These are phyloP conservation scores for Neurospora tetrasperma DNA, from an alignment of 495 filamentous ascomycete species.

Conservation along the genomic window DNA sequence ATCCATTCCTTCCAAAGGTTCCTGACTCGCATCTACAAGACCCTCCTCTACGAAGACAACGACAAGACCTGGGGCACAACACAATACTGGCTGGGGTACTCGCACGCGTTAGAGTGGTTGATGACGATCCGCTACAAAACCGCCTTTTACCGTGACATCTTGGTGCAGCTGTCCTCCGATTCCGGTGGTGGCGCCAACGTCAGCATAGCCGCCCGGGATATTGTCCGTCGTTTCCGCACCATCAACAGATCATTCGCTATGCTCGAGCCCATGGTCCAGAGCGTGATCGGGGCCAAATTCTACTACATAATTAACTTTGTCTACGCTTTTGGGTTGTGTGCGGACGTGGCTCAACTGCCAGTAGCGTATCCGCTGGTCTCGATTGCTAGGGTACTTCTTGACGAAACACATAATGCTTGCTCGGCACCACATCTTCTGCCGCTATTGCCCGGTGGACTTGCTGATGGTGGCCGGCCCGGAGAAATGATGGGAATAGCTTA, in stretches of 20 bases:
- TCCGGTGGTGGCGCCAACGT: not conserved
- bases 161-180: not conserved
- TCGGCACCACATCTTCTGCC: not conserved
- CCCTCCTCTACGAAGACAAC: conserved; percentile 14
- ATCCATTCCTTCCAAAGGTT: conserved; percentile 6
- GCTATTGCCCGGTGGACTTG: not conserved
- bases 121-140: conserved; percentile 15
- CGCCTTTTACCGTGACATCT: conserved; percentile 5
- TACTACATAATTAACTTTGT: conserved; percentile 14
- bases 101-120: conserved; percentile 12
- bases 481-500: not conserved
- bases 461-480: not conserved
- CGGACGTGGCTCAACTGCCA: not conserved
- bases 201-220: not conserved
- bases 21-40: conserved; percentile 8
- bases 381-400: conserved; percentile 4
- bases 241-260: conserved; percentile 13
- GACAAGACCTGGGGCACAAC: conserved; percentile 17
- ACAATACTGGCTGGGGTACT: conserved; percentile 14
- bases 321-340: conserved; percentile 1
- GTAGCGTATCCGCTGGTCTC: conserved; percentile 4
- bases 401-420: not conserved
- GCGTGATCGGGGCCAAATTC: conserved; percentile 9
- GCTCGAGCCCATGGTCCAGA: conserved; percentile 9
- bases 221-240: not conserved